Percentiles rank a stretch among this genome's conserved stretches.
phyloP scores from a whole-genome alignment of 129 eudicot species.

The Flaveria robusta region DNA sequence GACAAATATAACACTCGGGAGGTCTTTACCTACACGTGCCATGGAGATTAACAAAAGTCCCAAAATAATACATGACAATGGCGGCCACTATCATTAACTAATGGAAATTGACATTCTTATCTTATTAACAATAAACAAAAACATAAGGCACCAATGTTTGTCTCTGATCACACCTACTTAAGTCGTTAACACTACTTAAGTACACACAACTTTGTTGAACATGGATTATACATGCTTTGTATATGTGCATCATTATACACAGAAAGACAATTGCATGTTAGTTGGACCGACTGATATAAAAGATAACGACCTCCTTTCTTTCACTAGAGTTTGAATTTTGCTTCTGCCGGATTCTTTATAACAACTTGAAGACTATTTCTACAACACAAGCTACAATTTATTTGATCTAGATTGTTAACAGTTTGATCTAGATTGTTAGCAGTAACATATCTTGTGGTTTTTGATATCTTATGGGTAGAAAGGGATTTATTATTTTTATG shows the following conservation, averaged over 20 bases:
- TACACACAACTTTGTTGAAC: not conserved
- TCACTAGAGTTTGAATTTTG: too few relatives aligned
- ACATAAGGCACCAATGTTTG: conserved; percentile 35
- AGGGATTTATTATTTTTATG: not conserved
- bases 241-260: not conserved
- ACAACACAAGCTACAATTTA: too few relatives aligned
- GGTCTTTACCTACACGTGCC: conserved; percentile 23
- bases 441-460: too few relatives aligned
- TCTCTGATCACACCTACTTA: conserved; percentile 37
- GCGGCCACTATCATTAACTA: conserved; percentile 29
- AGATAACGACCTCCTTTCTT: too few relatives aligned
- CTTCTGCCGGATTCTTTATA: too few relatives aligned
- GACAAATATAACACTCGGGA: conserved; percentile 9
- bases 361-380: too few relatives aligned
- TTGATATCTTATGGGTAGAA: too few relatives aligned
- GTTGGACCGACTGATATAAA: too few relatives aligned
- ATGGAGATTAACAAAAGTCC: conserved; percentile 17
- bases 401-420: too few relatives aligned
- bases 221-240: conserved; percentile 11
- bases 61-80: conserved; percentile 7
- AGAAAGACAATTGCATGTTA: not conserved
- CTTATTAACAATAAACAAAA: conserved; percentile 26
- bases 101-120: conserved; percentile 28
- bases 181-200: too few relatives aligned
- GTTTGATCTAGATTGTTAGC: too few relatives aligned